A percentile compares a stretch with the other conserved stretches of the same genome.
These are phyloP conservation scores for Solanum ahanhuiri DNA, from an alignment of 257 asterid species.

Conservation along the genomic window DNA sequence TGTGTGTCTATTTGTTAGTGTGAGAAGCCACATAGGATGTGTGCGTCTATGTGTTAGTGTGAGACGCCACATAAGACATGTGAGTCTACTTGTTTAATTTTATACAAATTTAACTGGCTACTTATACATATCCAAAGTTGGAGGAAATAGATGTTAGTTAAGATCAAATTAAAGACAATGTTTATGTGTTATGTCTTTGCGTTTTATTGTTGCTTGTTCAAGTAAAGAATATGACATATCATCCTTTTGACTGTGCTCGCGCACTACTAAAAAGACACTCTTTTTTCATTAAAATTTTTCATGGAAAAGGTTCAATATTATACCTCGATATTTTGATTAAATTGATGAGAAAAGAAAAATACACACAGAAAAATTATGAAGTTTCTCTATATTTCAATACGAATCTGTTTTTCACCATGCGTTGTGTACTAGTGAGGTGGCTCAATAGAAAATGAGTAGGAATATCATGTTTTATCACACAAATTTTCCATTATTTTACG, in stretches of 20 bases:
- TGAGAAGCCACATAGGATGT: background rate
- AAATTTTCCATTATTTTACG: background rate
- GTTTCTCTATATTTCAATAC: background rate
- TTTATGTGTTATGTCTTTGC: background rate
- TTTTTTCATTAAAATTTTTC: background rate
- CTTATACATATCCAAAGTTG: background rate
- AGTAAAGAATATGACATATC: background rate
- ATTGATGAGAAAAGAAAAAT: background rate
- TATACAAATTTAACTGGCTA: background rate
- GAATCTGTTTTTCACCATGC: background rate
- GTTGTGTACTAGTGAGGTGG: too few relatives aligned
- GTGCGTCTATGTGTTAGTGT: background rate
- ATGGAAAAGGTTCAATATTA: background rate
- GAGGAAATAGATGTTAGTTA: background rate
- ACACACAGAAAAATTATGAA: background rate
- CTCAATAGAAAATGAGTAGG: background rate
- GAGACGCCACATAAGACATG: fast-evolving
- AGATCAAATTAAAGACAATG: background rate
- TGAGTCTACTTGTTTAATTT: background rate
- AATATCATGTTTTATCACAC: background rate
- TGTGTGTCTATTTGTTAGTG: background rate
- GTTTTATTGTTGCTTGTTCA: background rate
- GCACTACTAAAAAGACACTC: background rate
- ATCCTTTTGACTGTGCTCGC: background rate
- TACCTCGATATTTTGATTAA: background rate